phyloP scores from a whole-genome alignment of 768 basidiomycete species.

The Rhodotorula sphaerocarpa region DNA sequence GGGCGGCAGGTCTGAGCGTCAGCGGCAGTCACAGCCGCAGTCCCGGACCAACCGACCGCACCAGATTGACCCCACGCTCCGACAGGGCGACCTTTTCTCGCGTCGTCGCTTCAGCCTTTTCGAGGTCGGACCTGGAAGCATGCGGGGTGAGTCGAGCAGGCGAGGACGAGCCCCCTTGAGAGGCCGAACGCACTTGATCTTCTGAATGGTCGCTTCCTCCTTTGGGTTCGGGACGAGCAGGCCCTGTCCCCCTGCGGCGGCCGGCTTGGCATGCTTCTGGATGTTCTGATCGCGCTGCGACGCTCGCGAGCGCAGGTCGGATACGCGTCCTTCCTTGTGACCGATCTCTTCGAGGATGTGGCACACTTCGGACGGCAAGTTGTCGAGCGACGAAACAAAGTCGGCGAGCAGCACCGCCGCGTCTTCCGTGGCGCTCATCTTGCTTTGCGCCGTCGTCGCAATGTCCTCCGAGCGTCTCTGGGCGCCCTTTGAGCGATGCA shows the following conservation, averaged over 20 bases:
- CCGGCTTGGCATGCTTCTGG: constrained; percentile 32
- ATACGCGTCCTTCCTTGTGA: constrained; percentile 33
- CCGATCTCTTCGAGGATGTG: constrained; percentile 36
- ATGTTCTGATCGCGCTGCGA: constrained; percentile 28
- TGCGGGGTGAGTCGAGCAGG: no score
- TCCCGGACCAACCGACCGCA: neutral
- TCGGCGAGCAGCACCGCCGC: constrained; percentile 34
- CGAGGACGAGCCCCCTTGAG: no score
- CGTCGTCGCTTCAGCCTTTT: constrained; percentile 26
- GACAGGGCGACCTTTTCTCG: constrained; percentile 29
- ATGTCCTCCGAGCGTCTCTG: no score
- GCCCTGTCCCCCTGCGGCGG: constrained; percentile 23
- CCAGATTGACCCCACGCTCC: constrained; percentile 31
- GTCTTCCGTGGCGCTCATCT: constrained; percentile 24
- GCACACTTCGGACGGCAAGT: constrained; percentile 33
- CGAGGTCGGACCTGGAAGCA: constrained; percentile 21
- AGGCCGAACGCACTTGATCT: constrained; percentile 22
- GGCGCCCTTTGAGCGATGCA: no score
- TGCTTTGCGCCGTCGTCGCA: no score
- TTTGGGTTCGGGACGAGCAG: constrained; percentile 30
- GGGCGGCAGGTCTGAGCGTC: neutral
- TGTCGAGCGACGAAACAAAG: constrained; percentile 35
- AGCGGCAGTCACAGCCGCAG: neutral
- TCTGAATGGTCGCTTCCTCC: constrained; percentile 24
- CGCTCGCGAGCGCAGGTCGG: constrained; percentile 26